A percentile compares a stretch with the other conserved stretches of the same genome.
phyloP scores from a whole-genome alignment of 75 land plant species.

The Ceratopteris richardii region DNA sequence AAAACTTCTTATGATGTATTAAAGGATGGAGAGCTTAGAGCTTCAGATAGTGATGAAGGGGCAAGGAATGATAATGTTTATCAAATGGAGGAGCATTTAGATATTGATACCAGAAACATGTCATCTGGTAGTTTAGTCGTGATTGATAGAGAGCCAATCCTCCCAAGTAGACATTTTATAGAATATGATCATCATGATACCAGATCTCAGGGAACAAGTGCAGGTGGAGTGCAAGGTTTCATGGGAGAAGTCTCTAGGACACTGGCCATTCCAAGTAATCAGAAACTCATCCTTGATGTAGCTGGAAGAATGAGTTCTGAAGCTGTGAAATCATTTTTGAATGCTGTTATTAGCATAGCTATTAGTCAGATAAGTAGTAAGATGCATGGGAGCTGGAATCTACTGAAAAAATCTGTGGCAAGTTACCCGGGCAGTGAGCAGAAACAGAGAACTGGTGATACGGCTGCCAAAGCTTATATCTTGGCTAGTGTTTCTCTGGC shows the following conservation, averaged over 20 bases:
- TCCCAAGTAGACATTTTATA: neutral
- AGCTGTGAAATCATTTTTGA: conserved; percentile 57
- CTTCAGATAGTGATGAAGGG: too few species aligned
- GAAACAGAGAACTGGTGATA: conserved; percentile 33
- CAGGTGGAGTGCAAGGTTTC: conserved; percentile 4
- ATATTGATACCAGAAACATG: conserved; percentile 1
- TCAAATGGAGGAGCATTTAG: too few species aligned
- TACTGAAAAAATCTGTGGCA: conserved; percentile 17
- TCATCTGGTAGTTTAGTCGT: too few species aligned
- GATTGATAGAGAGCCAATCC: too few species aligned
- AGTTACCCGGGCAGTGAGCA: conserved; percentile 1
- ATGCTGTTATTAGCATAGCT: conserved; percentile 38
- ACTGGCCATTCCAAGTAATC: conserved; percentile 69
- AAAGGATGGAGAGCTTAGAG: conserved; percentile 6
- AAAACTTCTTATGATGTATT: conserved; percentile 67
- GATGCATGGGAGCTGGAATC: conserved; percentile 17
- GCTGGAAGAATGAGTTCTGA: conserved; percentile 66
- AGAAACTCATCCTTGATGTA: conserved; percentile 58
- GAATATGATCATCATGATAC: conserved; percentile 3
- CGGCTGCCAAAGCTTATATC: conserved; percentile 42
- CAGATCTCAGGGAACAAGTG: neutral
- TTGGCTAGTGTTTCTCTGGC: conserved; percentile 53
- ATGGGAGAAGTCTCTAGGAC: conserved; percentile 52
- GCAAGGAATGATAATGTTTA: neutral
- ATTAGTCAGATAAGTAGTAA: conserved; percentile 25